Base-by-base conservation (phyloP, 2,329 filamentous ascomycete species). In the Hansfordia pulvinata region DNA sequence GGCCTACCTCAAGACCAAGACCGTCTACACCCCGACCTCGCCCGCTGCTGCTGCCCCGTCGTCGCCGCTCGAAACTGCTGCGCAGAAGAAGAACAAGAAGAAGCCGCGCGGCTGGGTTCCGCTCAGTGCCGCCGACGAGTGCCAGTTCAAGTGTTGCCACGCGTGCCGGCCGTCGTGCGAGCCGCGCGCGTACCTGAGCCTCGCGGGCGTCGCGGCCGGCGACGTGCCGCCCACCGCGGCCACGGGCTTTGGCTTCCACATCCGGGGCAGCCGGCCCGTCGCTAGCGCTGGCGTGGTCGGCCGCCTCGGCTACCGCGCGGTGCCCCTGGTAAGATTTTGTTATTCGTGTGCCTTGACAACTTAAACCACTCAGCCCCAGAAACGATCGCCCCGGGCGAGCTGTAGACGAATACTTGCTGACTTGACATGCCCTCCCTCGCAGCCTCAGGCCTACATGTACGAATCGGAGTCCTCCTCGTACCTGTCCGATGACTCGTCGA, bases 201-300 rank as follows among this genome's bases (percentile, higher is more conserved):
- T 74, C 11, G 44, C 66, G 33, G 60, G 54, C 4, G 48, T 73
- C 13, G 42, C 50, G n/a, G 44, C 60, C 13, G 64, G 55, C 6
- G 61, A 69, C 25, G 47, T 70, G 4, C 56, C 58, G 1, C 53
- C 64, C 5, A 60, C 56, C 4, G 61, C 58, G 4, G 61, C 60
- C 6, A 49, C 53, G 2, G 68, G 64, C 2, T 72, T 58, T 35
- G 61, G 67, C 10, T 73, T 73, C 32, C 55, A 64, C 26, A 37
- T 52, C 5, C 27, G 52, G 18, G 40, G 54, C 15, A 39, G 43
- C 6, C 47, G 64, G n/a, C 67, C 65, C 2, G 31, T 64, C 4
- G 42, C 51, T 9, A 43, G 62, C 31, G 52, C 48, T 10, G 35
- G 43, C 2, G 30, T 58, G 8, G 30, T 64, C 16, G 50, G 39